Base-by-base conservation (phyloP, 2,329 filamentous ascomycete species). In the Penicillium griseofulvum region DNA sequence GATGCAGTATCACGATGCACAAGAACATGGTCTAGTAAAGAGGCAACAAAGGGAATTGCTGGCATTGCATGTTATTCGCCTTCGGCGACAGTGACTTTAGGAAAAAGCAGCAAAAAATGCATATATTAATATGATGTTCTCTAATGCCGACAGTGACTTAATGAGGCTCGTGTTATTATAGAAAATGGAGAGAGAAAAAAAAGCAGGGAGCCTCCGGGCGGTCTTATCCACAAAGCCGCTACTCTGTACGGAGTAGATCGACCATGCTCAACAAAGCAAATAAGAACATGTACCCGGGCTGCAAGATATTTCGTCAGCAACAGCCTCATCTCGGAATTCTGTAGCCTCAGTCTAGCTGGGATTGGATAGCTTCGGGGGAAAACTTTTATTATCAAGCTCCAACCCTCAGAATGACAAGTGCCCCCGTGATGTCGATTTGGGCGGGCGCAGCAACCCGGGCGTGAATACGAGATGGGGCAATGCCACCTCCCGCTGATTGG, bases 41-140 rank as follows among this genome's bases (percentile, higher is more conserved):
- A 26, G 16, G 26, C 33, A 39, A 54, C 24, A 22, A 49, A 44
- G 8, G 56, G 57, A 52, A 64, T 58, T 37, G 60, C 63, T 29
- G 63, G 63, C 63, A 65, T 65, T 26, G 54, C 54, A 59, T 53
- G 44, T 52, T 48, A 55, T 56, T 52, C 48, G 46, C 42, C 51
- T 39, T n/a, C 38, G 37, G 26, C 17, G 28, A 49, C 17, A 37
- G 41, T 46, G 10, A 31, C 14, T 47, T 31, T 16, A 39, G 38
- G 11, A 26, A 44, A 16, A 29, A 58, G 31, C 11, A 53, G 47
- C 45, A 31, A n/a, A 43, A 42, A 37, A 52, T 12, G 38, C 55
- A 60, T 58, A 56, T 47, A 53, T 53, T 26, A 19, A 49, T 6
- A 14, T 33, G 24, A 19, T 33, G 14, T 39, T 36, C 36, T 44